phyloP scores from a whole-genome alignment of 2,329 filamentous ascomycete species.

The Verticillium nubilum region DNA sequence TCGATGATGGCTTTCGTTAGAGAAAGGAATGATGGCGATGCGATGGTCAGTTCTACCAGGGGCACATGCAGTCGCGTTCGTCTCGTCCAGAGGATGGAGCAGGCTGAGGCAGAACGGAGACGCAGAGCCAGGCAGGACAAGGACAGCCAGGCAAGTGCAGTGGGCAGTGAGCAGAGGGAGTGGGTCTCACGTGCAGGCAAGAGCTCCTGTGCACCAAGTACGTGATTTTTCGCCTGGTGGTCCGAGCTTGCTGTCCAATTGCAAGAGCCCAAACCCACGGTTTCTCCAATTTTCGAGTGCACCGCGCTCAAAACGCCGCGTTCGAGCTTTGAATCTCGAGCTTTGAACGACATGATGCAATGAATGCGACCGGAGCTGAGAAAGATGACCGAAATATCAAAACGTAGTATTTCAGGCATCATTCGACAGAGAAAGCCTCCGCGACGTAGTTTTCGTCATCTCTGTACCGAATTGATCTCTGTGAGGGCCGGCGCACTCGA shows the following conservation, averaged over 20 bases:
- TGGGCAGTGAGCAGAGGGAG: not conserved
- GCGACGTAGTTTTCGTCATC: not conserved
- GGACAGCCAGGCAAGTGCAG: not conserved
- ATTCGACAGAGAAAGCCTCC: not conserved
- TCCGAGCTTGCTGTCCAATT: constrained; percentile 1
- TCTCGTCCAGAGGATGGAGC: not conserved
- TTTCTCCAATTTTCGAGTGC: constrained; percentile 3
- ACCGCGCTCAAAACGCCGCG: not conserved
- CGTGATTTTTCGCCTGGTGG: constrained; percentile 1
- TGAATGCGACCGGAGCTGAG: not conserved
- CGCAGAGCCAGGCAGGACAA: constrained; percentile 4
- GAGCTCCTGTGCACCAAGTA: not conserved
- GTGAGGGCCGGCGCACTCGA: not conserved
- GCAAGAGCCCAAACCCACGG: not conserved
- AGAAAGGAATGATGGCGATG: not conserved
- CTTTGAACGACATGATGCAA: not conserved
- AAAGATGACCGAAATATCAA: not conserved
- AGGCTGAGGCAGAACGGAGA: not conserved
- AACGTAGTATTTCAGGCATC: not conserved
- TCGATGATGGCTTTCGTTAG: not conserved
- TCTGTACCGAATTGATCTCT: not conserved
- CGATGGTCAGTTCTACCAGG: not conserved
- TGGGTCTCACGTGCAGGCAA: constrained; percentile 15
- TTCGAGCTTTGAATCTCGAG: not conserved
- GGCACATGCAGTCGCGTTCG: not conserved